Base-by-base conservation (phyloP, 768 basidiomycete species). In the Termitomyces sp. region DNA sequence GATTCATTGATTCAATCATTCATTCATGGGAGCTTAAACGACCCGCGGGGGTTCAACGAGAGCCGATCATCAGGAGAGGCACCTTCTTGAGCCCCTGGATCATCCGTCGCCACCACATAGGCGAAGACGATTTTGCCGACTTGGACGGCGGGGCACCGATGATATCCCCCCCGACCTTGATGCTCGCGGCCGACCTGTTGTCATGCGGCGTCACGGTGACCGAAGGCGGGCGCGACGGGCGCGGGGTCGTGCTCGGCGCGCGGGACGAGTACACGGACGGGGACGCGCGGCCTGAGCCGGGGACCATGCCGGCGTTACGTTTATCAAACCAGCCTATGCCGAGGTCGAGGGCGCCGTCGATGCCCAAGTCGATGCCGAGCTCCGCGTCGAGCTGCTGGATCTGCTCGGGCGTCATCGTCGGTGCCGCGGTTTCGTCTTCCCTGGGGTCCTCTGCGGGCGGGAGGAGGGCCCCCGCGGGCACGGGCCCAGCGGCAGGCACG, bases 321-420 rank as follows among this genome's bases (percentile, higher is more conserved):
- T n/a, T n/a, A n/a, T n/a, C n/a, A n/a, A n/a, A n/a, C n/a, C n/a
- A n/a, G n/a, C n/a, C n/a, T n/a, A n/a, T n/a, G n/a, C n/a, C 26
- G 14, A 77, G 64, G 44, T 78, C 75, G 44, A 77, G 68, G 18
- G 75, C 72, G 26, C 72, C 70, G 52, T 72, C 69, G 26, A 77
- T 62, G 6, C 72, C 75, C 3, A 75, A 53, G 57, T 78, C 74
- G 8, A 73, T 72, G 18, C 73, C 74, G 30, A 76, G 61, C 12
- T 70, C 72, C 14, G 63, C 68, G 48, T 73, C 69, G 4, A 72
- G 63, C 61, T 72, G 67, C 40, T 67, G 70, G n/a, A 74, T 68
- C 56, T 76, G 73, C 59, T 74, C 74, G 6, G 69, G 69, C 7
- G 72, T 69, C 64, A 73, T 69, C 43, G 63, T 65, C 20, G 66